These are phyloP conservation scores for Senecio squalidus DNA, from an alignment of 140 eudicot species.

Conservation along the genomic window DNA sequence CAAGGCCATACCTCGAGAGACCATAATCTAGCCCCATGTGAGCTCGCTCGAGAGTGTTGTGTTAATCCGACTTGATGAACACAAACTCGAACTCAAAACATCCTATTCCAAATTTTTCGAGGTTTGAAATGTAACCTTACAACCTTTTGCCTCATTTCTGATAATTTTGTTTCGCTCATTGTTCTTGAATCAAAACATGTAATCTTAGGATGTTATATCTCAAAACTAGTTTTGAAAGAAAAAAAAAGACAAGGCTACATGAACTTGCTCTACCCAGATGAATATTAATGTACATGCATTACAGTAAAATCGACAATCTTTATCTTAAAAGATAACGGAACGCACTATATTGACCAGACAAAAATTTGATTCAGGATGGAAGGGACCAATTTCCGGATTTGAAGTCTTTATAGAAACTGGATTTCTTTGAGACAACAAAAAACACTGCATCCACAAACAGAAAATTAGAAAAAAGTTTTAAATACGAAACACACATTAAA, in stretches of 20 bases:
- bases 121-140: too few relatives aligned
- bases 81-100: too few relatives aligned
- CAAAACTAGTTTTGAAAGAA: conserved; percentile 7
- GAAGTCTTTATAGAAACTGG: conserved; percentile 73
- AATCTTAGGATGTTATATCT: neutral
- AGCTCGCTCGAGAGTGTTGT: too few relatives aligned
- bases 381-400: conserved; percentile 84
- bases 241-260: conserved; percentile 1
- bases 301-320: neutral
- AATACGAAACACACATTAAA: neutral
- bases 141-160: too few relatives aligned
- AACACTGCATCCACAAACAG: conserved; percentile 56
- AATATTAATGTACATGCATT: conserved; percentile 17
- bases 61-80: neutral
- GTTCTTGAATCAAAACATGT: too few relatives aligned
- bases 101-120: too few relatives aligned
- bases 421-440: conserved; percentile 60
- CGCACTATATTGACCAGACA: neutral
- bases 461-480: neutral
- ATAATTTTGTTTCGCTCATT: too few relatives aligned
- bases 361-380: conserved; percentile 43
- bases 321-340: neutral
- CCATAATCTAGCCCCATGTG: too few relatives aligned
- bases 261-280: neutral
- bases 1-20: too few relatives aligned